Conservation (phyloP, 1,139 yeast species). For the Scheffersomyces segobiensis region DNA sequence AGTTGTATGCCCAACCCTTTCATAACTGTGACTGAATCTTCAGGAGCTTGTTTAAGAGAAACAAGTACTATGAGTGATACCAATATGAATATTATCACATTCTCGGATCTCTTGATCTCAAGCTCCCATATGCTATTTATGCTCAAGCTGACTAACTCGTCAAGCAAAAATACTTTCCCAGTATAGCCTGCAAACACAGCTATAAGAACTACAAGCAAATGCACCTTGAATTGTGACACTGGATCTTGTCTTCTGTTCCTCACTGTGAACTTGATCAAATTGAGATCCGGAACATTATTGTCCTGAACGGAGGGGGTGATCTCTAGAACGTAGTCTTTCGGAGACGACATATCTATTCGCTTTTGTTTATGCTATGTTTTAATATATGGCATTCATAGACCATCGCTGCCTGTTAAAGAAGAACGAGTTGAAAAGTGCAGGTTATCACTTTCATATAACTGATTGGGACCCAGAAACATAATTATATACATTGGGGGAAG, state of each 20-base stretch:
- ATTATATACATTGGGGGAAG: not conserved
- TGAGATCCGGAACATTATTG: constrained; percentile 7
- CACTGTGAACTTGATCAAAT: constrained; percentile 23
- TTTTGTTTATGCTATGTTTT: not conserved
- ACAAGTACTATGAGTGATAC: constrained; percentile 10
- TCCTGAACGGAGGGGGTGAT: constrained; percentile 21
- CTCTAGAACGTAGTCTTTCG: constrained; percentile 31
- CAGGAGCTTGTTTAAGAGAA: constrained; percentile 23
- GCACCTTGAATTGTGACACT: constrained; percentile 11
- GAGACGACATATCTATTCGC: constrained; percentile 26
- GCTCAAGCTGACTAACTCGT: not conserved
- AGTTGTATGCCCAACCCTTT: constrained; percentile 41
- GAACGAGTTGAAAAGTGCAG: not conserved
- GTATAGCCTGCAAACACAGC: constrained; percentile 4
- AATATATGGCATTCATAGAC: constrained; percentile 1
- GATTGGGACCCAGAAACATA: not conserved
- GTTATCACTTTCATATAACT: not conserved
- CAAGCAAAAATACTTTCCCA: not conserved
- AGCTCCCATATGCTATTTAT: not conserved
- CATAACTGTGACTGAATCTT: constrained; percentile 37
- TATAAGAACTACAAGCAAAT: constrained; percentile 11
- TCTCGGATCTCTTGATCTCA: not conserved
- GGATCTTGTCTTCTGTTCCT: constrained; percentile 10
- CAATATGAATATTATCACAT: constrained; percentile 2
- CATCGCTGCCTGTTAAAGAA: not conserved